Evolutionary conservation across 1,284 basidiomycete species (phyloP), one percentile per base, ranked within the genome.

Genomic region (Amylostereum chailletii): DNA sequence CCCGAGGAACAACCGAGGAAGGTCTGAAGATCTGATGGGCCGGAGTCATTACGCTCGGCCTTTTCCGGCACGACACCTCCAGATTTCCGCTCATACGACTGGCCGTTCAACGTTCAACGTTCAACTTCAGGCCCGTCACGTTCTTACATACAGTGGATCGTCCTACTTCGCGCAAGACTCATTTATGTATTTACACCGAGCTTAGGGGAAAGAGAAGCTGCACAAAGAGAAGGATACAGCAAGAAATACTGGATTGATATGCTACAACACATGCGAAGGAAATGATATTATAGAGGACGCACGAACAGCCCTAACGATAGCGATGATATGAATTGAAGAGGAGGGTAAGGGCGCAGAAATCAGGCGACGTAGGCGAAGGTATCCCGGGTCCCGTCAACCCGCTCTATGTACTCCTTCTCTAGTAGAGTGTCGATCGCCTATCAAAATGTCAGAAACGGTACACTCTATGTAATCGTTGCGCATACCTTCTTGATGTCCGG

Each of bases 381-480:
- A 63, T 89, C 86, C 59, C 83, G 78, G 45, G 82, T 83, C 11
- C 85, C 90, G 31, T 91, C 89, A 31, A 90, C 86, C 37, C 94
- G 85, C 65, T 97, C 94, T 53, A 99, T 87, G 65, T 96, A 99
- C 69, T 98, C 96, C 69, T 97, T 96, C 72, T 99, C 95, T 49
- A 99, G 78, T 36, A 99, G 72, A 37, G 89, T 86, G 63, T 99
- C 96, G 60, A 99, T 98, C n/a, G 95, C 94, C 86, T 92, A 63
- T 37, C 11, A 47, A 40, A 39, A 8, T 92, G 63, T 37, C 10
- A 47, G 42, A 40, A 8, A 43, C 33, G 44, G 33, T 51, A 26
- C 50, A 48, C 52, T 5, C 49, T 29, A 5, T 36, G 33, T 42
- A 37, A 45, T 40, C 41, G 39, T 32, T 11, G 10, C 11, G 7